Percentiles rank a stretch among this genome's conserved stretches.
Evolutionary conservation across 129 eudicot species (phyloP).

Genomic region (Erigeron canadensis): DNA sequence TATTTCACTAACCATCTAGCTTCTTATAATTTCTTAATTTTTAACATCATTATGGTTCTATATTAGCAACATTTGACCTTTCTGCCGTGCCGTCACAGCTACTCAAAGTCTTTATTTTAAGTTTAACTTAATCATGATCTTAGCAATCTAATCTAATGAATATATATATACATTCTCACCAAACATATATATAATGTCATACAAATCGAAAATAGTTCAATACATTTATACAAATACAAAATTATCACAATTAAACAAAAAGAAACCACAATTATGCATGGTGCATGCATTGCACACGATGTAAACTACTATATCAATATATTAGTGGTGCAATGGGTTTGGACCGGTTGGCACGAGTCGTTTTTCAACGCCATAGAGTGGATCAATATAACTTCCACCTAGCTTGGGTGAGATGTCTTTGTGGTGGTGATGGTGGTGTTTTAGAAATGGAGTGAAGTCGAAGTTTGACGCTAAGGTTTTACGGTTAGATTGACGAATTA

Average conservation of each 20-base stretch:
- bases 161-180: neutral
- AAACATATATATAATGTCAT: slow-evolving; percentile 9
- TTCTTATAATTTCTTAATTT: slow-evolving; percentile 28
- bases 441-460: slow-evolving; percentile 65
- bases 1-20: slow-evolving; percentile 40
- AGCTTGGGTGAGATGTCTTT: slow-evolving; percentile 1
- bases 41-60: slow-evolving; percentile 33
- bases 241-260: slow-evolving; percentile 18
- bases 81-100: slow-evolving; percentile 86
- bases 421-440: slow-evolving; percentile 32
- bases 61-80: slow-evolving; percentile 32
- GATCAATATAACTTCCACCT: slow-evolving; percentile 44
- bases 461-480: slow-evolving; percentile 54
- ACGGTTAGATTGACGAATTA: slow-evolving; percentile 34
- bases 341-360: slow-evolving; percentile 87
- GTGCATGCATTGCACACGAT: slow-evolving; percentile 24
- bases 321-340: slow-evolving; percentile 84
- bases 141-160: neutral
- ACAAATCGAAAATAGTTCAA: slow-evolving; percentile 21
- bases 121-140: slow-evolving; percentile 16
- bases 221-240: slow-evolving; percentile 27
- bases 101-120: slow-evolving; percentile 47
- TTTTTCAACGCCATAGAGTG: slow-evolving; percentile 64
- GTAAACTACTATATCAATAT: slow-evolving; percentile 16
- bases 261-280: slow-evolving; percentile 19